A percentile compares a stretch with the other conserved stretches of the same genome.
phyloP scores from a whole-genome alignment of 257 asterid species.

The Coffea canephora region DNA sequence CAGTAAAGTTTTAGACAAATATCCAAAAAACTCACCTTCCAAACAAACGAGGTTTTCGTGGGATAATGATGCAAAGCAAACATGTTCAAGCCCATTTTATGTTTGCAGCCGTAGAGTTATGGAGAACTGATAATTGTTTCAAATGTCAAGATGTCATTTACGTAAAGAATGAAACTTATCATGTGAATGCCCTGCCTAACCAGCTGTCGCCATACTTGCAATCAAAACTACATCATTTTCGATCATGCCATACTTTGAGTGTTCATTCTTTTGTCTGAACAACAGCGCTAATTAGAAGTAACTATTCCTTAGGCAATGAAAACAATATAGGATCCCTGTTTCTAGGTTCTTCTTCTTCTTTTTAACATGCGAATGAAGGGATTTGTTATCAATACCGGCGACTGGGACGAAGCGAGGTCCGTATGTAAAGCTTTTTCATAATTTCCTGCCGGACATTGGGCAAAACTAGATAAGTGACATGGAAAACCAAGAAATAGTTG shows the following conservation, averaged over 20 bases:
- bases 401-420: background rate
- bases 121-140: background rate
- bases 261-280: background rate
- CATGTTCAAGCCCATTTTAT: background rate
- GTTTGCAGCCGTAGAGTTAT: background rate
- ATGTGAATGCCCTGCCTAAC: background rate
- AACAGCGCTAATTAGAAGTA: background rate
- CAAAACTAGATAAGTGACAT: no score
- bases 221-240: background rate
- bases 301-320: background rate
- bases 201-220: background rate
- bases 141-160: background rate
- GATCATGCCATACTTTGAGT: background rate
- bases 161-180: background rate
- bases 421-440: no score
- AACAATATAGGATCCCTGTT: background rate
- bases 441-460: no score
- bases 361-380: background rate
- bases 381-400: background rate
- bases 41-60: no score
- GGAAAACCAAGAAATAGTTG: no score
- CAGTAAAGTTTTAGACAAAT: no score
- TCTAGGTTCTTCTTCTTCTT: background rate
- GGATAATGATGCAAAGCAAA: background rate
- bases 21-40: no score